These are phyloP conservation scores for Sporothrix humicola DNA, from an alignment of 2,329 filamentous ascomycete genomes.

Conservation along the genomic window DNA sequence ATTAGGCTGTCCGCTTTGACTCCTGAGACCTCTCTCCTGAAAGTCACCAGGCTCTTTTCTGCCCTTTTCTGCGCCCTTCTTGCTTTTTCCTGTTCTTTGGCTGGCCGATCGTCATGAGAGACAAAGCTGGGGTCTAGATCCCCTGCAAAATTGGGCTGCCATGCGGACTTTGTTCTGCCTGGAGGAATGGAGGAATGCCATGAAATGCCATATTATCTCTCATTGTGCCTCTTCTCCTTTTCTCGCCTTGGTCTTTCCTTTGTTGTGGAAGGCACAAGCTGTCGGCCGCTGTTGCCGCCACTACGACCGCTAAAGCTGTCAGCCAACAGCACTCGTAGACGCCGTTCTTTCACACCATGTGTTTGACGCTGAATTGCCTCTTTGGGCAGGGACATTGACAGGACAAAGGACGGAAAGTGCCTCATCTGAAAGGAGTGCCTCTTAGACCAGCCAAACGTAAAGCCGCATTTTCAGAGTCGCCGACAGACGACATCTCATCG, in stretches of 20 bases:
- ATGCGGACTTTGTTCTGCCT: not conserved
- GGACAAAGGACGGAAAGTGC: no score
- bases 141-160: conserved; percentile 19
- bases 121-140: conserved; percentile 11
- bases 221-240: not conserved
- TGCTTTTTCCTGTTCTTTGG: not conserved
- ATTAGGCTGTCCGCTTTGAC: conserved; percentile 13
- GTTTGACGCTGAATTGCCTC: conserved; percentile 4
- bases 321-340: conserved; percentile 2
- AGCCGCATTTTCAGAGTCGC: no score
- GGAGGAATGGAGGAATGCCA: not conserved
- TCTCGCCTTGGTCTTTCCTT: not conserved
- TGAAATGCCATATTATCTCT: not conserved
- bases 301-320: not conserved
- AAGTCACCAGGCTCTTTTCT: not conserved
- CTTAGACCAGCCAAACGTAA: no score
- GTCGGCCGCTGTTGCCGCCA: conserved; percentile 7
- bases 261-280: not conserved
- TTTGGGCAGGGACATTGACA: not conserved
- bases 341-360: conserved; percentile 11
- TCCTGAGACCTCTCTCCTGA: conserved; percentile 8
- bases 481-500: not conserved
- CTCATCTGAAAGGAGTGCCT: no score
- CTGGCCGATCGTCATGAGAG: conserved; percentile 19
- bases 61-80: not conserved